These are phyloP conservation scores for Podospora pseudoanserina DNA, from an alignment of 495 filamentous ascomycete genomes.

Conservation along the genomic window DNA sequence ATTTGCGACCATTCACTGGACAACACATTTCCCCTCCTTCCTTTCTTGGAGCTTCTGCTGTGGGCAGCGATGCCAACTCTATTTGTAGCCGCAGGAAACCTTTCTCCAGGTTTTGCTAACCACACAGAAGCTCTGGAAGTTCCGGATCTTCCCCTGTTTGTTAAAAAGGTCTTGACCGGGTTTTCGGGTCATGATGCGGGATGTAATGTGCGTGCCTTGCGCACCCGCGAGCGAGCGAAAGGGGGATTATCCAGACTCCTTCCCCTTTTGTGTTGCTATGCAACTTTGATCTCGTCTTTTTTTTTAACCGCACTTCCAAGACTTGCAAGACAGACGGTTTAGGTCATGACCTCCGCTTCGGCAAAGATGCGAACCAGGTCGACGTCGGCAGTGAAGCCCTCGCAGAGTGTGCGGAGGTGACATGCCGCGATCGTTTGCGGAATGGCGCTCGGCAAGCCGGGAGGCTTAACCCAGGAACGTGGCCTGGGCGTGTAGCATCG, in stretches of 20 bases:
- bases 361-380: conserved; percentile 2
- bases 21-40: not conserved
- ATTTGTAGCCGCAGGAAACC: not conserved
- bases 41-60: no score
- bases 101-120: no score
- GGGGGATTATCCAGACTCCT: conserved; percentile 3
- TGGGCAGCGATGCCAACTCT: not conserved
- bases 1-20: not conserved
- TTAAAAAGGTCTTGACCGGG: not conserved
- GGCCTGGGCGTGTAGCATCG: conserved; percentile 9
- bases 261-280: not conserved
- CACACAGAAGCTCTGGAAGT: not conserved
- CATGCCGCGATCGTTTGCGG: conserved; percentile 28
- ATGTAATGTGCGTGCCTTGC: not conserved
- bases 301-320: not conserved
- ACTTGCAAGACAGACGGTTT: not conserved
- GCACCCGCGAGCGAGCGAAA: not conserved
- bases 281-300: conserved; percentile 1
- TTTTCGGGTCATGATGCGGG: not conserved
- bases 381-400: conserved; percentile 1
- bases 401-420: conserved; percentile 20
- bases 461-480: conserved; percentile 29
- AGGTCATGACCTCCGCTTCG: not conserved
- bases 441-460: conserved; percentile 31
- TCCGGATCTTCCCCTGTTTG: not conserved